Percentiles rank a stretch among this genome's conserved stretches.
Evolutionary conservation across 1,284 basidiomycete species (phyloP).

Genomic region (Trichosporon coremiiforme): DNA sequence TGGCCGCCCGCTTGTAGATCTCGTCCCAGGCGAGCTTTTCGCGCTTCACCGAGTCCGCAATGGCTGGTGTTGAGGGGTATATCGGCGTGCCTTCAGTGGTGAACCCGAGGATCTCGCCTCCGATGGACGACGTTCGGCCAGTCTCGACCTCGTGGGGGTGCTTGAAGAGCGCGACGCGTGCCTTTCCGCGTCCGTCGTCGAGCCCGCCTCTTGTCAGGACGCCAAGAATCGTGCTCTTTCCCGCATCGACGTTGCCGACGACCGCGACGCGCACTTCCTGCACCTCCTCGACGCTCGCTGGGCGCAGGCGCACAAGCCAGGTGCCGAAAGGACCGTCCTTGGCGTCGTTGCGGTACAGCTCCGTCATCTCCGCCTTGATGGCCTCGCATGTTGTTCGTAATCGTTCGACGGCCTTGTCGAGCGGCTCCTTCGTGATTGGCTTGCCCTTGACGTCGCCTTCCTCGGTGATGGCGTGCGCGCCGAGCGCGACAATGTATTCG

Average conservation of each 20-base stretch:
- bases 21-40: conserved; percentile 95
- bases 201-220: conserved; percentile 68
- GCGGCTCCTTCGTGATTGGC: conserved; percentile 31
- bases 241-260: conserved; percentile 82
- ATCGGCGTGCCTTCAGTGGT: conserved; percentile 73
- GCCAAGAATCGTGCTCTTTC: conserved; percentile 91
- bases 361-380: conserved; percentile 46
- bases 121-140: conserved; percentile 89
- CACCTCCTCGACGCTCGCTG: conserved; percentile 55
- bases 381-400: conserved; percentile 35
- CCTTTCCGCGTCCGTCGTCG: conserved; percentile 92
- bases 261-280: conserved; percentile 92
- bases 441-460: conserved; percentile 23
- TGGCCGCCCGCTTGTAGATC: conserved; percentile 85
- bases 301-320: conserved; percentile 51
- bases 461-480: conserved; percentile 41
- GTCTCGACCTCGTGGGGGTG: conserved; percentile 98
- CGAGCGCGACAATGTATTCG: conserved; percentile 49
- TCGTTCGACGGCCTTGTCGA: conserved; percentile 38
- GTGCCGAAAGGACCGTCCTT: conserved; percentile 38
- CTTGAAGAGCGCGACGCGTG: conserved; percentile 87
- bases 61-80: conserved; percentile 62
- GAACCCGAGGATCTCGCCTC: conserved; percentile 97
- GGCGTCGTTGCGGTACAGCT: conserved; percentile 45
- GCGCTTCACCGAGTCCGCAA: conserved; percentile 68